Evolutionary conservation across 768 basidiomycete genomes (phyloP), one percentile per base, ranked within the genome.

Genomic region (Mycena rebaudengoi): DNA sequence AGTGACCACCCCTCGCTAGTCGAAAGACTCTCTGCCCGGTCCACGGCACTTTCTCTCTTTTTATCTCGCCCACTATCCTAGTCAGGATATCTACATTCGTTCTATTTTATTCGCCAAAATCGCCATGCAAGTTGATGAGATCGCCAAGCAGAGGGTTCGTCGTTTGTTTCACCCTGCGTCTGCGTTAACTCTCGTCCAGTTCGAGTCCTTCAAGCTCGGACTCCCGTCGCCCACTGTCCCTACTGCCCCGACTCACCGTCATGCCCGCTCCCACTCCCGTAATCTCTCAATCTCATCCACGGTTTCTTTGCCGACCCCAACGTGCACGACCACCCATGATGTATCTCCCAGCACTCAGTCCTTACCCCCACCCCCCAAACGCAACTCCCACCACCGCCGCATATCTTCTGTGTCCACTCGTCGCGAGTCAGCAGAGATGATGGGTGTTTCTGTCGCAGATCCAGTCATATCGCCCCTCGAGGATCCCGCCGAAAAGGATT

Each of bases 361-460:
- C 65, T 62, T 45, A 62, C 75, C 25, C 68, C 78, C 83, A 37
- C 75, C 82, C 13, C 70, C 84, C 26, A 90, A 88, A 70, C 90
- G 88, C 67, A 85, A 85, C 61, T 96, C 95, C 0, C 94, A 94
- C 69, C 95, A 96, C 70, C 85, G 87, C 14, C 92, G 95, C 48
- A 87, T 88, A 40, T 95, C 94, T 1, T 94, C 92, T 25, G 93
- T 97, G 26, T 94, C 95, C 11, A 96, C 95, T 39, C 89, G 94
- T 64, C 86, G 85, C 67, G 95, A 97, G 79, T 95, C 94, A 20
- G 91, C 94, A 18, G 95, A 96, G 70, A 80, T 97, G 71, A 96
- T 97, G 92, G 93, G 94, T 26, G 85, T 93, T 13, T 78, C 90
- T 23, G 79, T 92, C 37, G 88, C 91, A 13, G 87, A 89, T 63